phyloP scores from a whole-genome alignment of 176 grass and related monocot genomes.

The Panicum miliaceum region DNA sequence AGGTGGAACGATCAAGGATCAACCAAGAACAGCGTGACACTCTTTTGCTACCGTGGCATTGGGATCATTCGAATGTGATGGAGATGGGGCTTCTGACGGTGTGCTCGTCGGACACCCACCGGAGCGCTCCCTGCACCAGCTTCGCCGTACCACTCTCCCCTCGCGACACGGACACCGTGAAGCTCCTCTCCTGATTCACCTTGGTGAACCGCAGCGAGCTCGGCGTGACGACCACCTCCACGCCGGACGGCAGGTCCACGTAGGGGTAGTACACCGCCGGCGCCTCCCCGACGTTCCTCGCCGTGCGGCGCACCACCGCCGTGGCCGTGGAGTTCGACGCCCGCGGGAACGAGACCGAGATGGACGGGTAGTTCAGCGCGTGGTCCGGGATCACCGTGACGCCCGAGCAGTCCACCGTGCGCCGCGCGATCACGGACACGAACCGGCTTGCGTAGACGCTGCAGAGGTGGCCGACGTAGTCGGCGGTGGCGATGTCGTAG shows the following conservation, averaged over 20 bases:
- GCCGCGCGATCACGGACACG: constrained; percentile 21
- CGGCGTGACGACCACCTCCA: background rate
- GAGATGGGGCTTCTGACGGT: constrained; percentile 10
- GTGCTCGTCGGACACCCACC: background rate
- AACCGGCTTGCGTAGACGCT: constrained; percentile 16
- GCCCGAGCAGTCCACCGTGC: constrained; percentile 7
- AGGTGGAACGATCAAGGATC: background rate
- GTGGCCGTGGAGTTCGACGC: background rate
- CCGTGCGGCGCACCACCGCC: background rate
- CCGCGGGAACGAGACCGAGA: background rate
- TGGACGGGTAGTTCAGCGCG: constrained; percentile 40
- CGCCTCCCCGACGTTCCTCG: background rate
- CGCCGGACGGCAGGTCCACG: background rate
- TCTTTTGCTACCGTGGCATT: background rate
- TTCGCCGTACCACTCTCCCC: background rate
- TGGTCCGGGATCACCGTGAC: background rate
- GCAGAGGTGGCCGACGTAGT: constrained; percentile 21
- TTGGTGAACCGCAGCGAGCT: background rate
- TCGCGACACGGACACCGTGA: background rate
- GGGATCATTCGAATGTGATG: background rate
- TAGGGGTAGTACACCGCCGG: background rate
- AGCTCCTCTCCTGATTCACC: background rate
- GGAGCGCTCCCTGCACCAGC: background rate
- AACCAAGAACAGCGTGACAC: background rate
- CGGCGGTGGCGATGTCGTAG: background rate